Evolutionary conservation across 345 rosid genomes (phyloP), one percentile per base, ranked within the genome.

Genomic region (Garcia nutans): DNA sequence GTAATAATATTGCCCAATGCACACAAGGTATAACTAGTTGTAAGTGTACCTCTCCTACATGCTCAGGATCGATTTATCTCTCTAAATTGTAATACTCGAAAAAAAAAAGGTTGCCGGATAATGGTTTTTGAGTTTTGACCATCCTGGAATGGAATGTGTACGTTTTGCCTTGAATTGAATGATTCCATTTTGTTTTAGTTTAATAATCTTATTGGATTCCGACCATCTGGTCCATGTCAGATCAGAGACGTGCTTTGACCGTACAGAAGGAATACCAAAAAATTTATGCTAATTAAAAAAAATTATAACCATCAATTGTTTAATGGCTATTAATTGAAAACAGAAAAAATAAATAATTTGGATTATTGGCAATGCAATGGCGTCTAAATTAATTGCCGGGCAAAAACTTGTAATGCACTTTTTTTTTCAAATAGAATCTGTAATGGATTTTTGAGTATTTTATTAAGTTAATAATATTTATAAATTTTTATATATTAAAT

Each of bases 221-320:
- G 37, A 9, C 17, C 42, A 68, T 1, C 10, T 28, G 42, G 22
- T 17, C 23, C 0, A 50, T 55, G 65, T 71, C 41, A 60, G 15
- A n/a, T 23, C 59, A 82, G 78, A 79, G 72, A 77, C 83, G 79
- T 79, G 77, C 50, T 60, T 77, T 65, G 81, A 83, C 81, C 74
- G 4, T 24, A 37, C 19, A 31, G 7, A 11, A 17, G 9, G 17
- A n/a, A 23, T 45, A 22, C 10, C 26, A 11, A 52, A 69, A 37
- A 37, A 37, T 2, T 37, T 37, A 37, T 2, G 41, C 41, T 37
- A 28, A 28, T 28, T 28, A 28, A 28, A 28, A 28, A 28, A 28
- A 28, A 28, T 1, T 28, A n/a, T 28, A 28, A 28, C 31, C 31
- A 28, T 28, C 8, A 67, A 24, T 47, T 1, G 0, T 45, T 45